Evolutionary conservation across 805 yeast genomes (phyloP).

Genomic region (Ogataea paraovalis): DNA sequence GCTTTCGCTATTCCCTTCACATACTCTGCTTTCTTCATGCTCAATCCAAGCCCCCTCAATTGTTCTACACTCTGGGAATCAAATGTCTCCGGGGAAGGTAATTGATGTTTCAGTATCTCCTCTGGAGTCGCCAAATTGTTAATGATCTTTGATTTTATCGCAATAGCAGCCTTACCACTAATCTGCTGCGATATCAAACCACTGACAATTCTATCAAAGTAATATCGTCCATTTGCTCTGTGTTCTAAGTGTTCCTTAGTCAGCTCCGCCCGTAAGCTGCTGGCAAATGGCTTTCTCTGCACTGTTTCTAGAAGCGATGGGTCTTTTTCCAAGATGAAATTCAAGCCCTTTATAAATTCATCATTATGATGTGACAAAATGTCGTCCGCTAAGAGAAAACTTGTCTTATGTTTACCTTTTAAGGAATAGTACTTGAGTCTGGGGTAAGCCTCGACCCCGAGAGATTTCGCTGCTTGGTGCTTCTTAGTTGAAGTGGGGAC

Average conservation of each 20-base stretch:
- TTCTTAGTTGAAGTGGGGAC: neutral
- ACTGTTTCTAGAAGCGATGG: conserved; percentile 17
- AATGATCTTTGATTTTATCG: conserved; percentile 45
- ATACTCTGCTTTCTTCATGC: conserved; percentile 64
- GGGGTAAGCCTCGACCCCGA: conserved; percentile 1
- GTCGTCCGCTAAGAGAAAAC: conserved; percentile 5
- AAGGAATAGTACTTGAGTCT: conserved; percentile 5
- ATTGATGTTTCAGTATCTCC: conserved; percentile 16
- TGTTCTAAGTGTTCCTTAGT: neutral
- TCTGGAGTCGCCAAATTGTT: conserved; percentile 4
- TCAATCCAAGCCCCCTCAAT: conserved; percentile 63
- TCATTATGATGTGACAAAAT: conserved; percentile 14
- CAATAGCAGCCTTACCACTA: conserved; percentile 73
- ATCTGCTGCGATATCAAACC: conserved; percentile 70
- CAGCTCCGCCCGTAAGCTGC: conserved; percentile 4
- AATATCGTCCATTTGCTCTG: conserved; percentile 22
- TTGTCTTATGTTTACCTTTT: neutral
- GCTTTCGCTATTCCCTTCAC: conserved; percentile 50
- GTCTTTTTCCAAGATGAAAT: conserved; percentile 22
- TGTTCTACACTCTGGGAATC: conserved; percentile 38
- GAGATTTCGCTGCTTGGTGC: neutral
- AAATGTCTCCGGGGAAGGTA: conserved; percentile 53
- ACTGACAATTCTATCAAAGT: conserved; percentile 39
- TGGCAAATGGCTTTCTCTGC: conserved; percentile 7
- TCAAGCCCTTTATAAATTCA: conserved; percentile 23